These are phyloP conservation scores for Bjerkandera adusta DNA, from an alignment of 1,284 basidiomycete species.

Conservation along the genomic window DNA sequence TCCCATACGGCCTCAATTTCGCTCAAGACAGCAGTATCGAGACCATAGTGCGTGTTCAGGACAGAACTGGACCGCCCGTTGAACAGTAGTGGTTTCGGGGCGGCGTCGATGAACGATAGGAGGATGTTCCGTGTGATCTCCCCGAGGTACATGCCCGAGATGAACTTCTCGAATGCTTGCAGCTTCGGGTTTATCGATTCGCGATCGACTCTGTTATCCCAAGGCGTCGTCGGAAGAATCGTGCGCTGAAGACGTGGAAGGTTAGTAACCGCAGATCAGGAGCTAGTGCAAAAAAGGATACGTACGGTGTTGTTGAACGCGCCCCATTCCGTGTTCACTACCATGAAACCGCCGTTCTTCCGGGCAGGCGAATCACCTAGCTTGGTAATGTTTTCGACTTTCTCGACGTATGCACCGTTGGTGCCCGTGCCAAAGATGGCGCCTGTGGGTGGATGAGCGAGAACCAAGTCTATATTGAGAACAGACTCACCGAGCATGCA, in stretches of 20 bases:
- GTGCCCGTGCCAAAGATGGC: conserved; percentile 98
- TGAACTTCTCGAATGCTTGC: conserved; percentile 98
- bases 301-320: conserved; percentile 88
- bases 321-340: conserved; percentile 98
- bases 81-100: conserved; percentile 74
- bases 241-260: conserved; percentile 50
- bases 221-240: conserved; percentile 89
- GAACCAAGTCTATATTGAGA: not conserved
- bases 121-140: conserved; percentile 90
- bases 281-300: conserved; percentile 12
- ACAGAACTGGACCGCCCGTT: conserved; percentile 68
- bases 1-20: conserved; percentile 79
- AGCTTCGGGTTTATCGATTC: conserved; percentile 91
- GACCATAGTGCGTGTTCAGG: conserved; percentile 89
- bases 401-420: conserved; percentile 95
- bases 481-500: conserved; percentile 68
- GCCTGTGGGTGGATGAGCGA: conserved; percentile 21
- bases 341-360: conserved; percentile 75
- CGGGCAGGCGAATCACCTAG: conserved; percentile 61
- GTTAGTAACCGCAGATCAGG: conserved; percentile 6
- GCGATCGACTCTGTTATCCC: conserved; percentile 91
- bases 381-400: conserved; percentile 83
- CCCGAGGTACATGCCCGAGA: conserved; percentile 98
- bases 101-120: conserved; percentile 82
- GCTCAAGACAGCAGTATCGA: conserved; percentile 93